These are phyloP conservation scores for Cucurbita moschata DNA, from an alignment of 306 rosid genomes.

Conservation along the genomic window DNA sequence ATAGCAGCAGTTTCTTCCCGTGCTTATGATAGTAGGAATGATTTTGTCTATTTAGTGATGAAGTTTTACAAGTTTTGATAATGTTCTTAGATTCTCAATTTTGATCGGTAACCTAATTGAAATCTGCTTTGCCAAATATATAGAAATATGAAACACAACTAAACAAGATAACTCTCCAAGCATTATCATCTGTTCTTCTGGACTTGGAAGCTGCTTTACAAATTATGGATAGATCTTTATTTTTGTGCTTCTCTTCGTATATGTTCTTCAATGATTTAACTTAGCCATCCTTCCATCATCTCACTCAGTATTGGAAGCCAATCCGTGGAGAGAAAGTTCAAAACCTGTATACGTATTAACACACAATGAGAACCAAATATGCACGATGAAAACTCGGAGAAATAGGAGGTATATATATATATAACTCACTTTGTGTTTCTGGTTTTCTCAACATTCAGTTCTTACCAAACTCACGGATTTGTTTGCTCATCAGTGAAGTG, in stretches of 20 bases:
- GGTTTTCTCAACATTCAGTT: neutral
- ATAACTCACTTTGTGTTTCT: constrained; percentile 3
- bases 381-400: constrained; percentile 96
- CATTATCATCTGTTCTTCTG: neutral
- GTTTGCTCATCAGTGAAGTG: constrained; percentile 56
- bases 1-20: too few species aligned
- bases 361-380: constrained; percentile 71
- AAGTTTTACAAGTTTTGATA: neutral
- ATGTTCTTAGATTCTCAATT: neutral
- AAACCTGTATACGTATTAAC: constrained; percentile 91
- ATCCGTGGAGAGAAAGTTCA: constrained; percentile 84
- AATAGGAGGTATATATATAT: constrained; percentile 43
- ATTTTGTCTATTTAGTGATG: neutral
- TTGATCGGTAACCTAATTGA: neutral
- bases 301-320: constrained; percentile 65
- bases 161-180: too few species aligned
- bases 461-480: neutral
- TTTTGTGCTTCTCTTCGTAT: neutral
- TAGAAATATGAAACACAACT: too few species aligned
- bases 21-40: constrained; percentile 38
- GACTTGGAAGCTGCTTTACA: neutral
- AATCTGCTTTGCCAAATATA: too few species aligned
- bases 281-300: neutral
- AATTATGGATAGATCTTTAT: neutral
- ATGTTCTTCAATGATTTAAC: neutral